Percentiles rank a stretch among this genome's conserved stretches.
Conservation (phyloP, 768 basidiomycete genomes). For the Inosperma sp. region DNA sequence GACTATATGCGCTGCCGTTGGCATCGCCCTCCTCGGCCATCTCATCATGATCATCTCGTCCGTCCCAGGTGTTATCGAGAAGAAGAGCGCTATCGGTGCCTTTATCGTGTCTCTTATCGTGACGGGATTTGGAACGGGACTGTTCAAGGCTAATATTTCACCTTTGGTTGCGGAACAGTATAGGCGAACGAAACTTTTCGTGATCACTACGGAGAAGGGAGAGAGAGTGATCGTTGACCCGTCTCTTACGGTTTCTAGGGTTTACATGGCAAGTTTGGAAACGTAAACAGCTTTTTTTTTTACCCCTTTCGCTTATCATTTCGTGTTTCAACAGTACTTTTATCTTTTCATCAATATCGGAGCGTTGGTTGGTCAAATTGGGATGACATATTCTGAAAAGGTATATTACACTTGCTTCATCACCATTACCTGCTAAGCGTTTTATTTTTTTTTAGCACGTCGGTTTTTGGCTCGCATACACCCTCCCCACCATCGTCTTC, state of each 20-base stretch:
- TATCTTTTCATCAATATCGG: slow-evolving; percentile 74
- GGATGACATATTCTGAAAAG: slow-evolving; percentile 63
- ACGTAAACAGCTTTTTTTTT: slow-evolving; percentile 15
- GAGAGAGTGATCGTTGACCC: slow-evolving; percentile 78
- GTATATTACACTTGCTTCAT: slow-evolving; percentile 21
- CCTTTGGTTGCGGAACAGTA: slow-evolving; percentile 80
- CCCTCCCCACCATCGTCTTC: slow-evolving; percentile 61
- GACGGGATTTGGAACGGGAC: slow-evolving; percentile 58
- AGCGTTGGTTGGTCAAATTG: slow-evolving; percentile 61
- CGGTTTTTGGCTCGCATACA: slow-evolving; percentile 64
- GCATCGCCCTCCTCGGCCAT: slow-evolving; percentile 60
- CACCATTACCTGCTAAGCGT: not conserved
- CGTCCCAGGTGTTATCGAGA: slow-evolving; percentile 60
- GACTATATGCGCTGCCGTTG: slow-evolving; percentile 60
- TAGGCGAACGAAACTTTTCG: slow-evolving; percentile 48
- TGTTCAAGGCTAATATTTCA: slow-evolving; percentile 75
- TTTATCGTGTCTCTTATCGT: slow-evolving; percentile 60
- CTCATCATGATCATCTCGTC: slow-evolving; percentile 62
- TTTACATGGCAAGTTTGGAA: slow-evolving; percentile 59
- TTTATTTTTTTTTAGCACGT: slow-evolving; percentile 39
- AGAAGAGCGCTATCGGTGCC: slow-evolving; percentile 43
- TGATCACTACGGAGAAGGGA: slow-evolving; percentile 46
- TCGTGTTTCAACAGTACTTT: slow-evolving; percentile 42
- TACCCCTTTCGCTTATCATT: not conserved
- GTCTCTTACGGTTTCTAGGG: slow-evolving; percentile 55